Conservation (phyloP, 139 green algal species). For the Zygnema cylindricum region DNA sequence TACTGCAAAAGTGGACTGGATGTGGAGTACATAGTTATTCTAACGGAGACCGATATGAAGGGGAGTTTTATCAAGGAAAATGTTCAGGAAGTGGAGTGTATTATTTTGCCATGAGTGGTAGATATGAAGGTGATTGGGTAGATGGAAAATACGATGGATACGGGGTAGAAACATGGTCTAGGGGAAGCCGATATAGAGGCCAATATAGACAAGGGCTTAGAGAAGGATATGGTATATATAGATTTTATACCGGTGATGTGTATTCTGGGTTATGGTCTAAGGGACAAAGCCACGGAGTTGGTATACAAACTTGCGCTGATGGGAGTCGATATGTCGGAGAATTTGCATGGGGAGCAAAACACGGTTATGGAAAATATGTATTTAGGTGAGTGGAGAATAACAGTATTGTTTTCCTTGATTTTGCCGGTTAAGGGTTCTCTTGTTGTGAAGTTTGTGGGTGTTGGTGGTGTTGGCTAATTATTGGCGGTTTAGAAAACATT, state of each 20-base stretch:
- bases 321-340: constrained; percentile 59
- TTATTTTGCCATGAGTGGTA: constrained; percentile 49
- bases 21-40: constrained; percentile 52
- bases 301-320: constrained; percentile 56
- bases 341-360: constrained; percentile 56
- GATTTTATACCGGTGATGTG: constrained; percentile 62
- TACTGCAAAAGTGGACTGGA: not conserved
- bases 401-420: not conserved
- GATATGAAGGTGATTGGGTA: constrained; percentile 59
- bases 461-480: too few relatives aligned
- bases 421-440: not conserved
- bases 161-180: constrained; percentile 56
- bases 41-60: constrained; percentile 59
- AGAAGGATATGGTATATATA: constrained; percentile 57
- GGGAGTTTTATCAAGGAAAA: constrained; percentile 56
- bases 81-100: constrained; percentile 52
- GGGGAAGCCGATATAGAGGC: constrained; percentile 54
- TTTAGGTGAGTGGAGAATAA: constrained; percentile 52
- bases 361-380: constrained; percentile 57
- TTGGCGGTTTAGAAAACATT: not conserved
- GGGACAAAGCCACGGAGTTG: constrained; percentile 59
- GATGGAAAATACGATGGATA: constrained; percentile 61
- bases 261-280: constrained; percentile 52
- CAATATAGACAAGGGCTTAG: constrained; percentile 54
- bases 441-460: constrained; percentile 13